Evolutionary conservation across 2,329 filamentous ascomycete genomes (phyloP), one percentile per base, ranked within the genome.

Genomic region (Diaporthe sp.): DNA sequence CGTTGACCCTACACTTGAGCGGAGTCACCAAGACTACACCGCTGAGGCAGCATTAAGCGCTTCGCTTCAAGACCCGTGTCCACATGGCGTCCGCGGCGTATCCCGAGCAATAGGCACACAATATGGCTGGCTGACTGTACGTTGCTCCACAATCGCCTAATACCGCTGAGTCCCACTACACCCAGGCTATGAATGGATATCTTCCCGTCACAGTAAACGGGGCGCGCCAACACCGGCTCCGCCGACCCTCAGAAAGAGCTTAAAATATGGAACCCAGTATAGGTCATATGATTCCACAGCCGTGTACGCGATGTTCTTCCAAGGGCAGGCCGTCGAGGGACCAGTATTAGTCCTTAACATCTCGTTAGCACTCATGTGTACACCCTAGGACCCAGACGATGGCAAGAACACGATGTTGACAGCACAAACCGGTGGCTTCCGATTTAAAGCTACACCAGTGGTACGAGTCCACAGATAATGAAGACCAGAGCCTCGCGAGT

Each of bases 171-270:
- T 67, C 19, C 62, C 62, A 49, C 44, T 17, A 9, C 8, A 44
- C 28, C 62, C 28, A 49, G 31, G 57, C 31, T 39, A 39, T 12
- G 61, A 49, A 31, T 67, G 62, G 31, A 68, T 51, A 19, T 37
- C 6, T 25, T 53, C 22, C 31, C 22, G 34, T 49, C 22, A 51
- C 28, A 51, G 31, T 12, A 37, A 51, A 68, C 13, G 62, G 62
- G 44, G 19, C 46, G 42, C 42, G 46, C 44, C 44, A 67, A 39
- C 44, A 53, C 62, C 62, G 62, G 62, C 46, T 51, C 62, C 62
- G 62, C 62, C 62, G 62, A 53, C 44, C 62, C 62, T 68, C 44
- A 68, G 17, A 25, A 68, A 68, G 65, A 68, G 65, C 46, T 68
- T 68, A 68, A 68, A 68, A 68, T 15, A 19, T 68, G 65, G 65